phyloP scores from a whole-genome alignment of 495 filamentous ascomycete genomes.

The Xylaria curta region DNA sequence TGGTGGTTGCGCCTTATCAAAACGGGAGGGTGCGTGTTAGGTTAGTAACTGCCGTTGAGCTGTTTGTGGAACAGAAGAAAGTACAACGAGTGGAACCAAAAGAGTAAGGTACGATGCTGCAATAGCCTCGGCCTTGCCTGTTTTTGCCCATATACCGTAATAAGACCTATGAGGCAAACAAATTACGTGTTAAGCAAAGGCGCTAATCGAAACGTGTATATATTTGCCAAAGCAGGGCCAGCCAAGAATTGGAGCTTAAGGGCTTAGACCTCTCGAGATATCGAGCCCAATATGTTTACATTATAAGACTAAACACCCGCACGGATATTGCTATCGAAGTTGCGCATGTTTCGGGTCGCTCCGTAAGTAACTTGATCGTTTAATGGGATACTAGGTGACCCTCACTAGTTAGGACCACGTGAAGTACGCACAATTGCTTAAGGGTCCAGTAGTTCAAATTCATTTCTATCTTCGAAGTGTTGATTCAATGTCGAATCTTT shows the following conservation, averaged over 20 bases:
- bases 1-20: background rate
- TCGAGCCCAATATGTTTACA: no score
- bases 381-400: background rate
- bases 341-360: background rate
- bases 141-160: background rate
- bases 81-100: background rate
- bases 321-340: background rate
- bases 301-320: background rate
- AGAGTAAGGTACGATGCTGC: background rate
- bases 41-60: background rate
- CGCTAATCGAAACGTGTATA: background rate
- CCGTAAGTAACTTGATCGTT: background rate
- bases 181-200: background rate
- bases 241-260: background rate
- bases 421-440: background rate
- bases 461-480: no score
- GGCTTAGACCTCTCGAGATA: background rate
- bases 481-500: no score
- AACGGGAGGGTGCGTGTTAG: background rate
- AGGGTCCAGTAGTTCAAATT: background rate
- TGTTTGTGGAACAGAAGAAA: constrained; percentile 5
- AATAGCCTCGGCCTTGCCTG: background rate
- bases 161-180: background rate
- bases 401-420: background rate
- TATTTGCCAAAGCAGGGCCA: background rate